phyloP scores from a whole-genome alignment of 1,284 basidiomycete genomes.

The Heterobasidion annosum region DNA sequence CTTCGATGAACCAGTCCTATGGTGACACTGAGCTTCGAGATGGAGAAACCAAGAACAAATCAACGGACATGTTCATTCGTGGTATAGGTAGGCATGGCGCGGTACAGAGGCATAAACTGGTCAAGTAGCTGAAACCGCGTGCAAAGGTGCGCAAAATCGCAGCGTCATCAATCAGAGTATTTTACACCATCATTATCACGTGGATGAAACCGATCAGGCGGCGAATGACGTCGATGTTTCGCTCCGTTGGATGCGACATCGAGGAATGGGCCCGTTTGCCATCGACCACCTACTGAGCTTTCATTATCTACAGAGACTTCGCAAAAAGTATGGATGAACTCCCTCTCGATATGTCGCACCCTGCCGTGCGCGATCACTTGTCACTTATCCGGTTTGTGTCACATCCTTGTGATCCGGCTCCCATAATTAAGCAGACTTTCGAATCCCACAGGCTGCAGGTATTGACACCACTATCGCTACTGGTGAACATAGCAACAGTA shows the following conservation, averaged over 20 bases:
- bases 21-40: too few species aligned
- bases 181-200: background rate
- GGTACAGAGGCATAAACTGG: too few species aligned
- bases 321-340: conserved; percentile 5
- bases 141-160: background rate
- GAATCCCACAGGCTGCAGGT: conserved; percentile 54
- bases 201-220: background rate
- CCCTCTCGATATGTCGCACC: conserved; percentile 39
- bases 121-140: background rate
- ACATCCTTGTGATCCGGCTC: background rate
- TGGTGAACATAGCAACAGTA: conserved; percentile 59
- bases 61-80: too few species aligned
- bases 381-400: conserved; percentile 36
- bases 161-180: background rate
- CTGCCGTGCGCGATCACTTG: conserved; percentile 46
- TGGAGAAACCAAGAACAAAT: too few species aligned
- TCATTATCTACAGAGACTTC: background rate
- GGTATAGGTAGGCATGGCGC: too few species aligned
- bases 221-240: background rate
- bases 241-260: background rate
- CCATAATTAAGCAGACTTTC: background rate
- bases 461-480: conserved; percentile 65
- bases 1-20: too few species aligned
- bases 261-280: background rate
- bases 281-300: background rate